Percentiles rank a stretch among this genome's conserved stretches.
Evolutionary conservation across 116 monocot species (phyloP).

Genomic region (Trichopus zeylanicus): DNA sequence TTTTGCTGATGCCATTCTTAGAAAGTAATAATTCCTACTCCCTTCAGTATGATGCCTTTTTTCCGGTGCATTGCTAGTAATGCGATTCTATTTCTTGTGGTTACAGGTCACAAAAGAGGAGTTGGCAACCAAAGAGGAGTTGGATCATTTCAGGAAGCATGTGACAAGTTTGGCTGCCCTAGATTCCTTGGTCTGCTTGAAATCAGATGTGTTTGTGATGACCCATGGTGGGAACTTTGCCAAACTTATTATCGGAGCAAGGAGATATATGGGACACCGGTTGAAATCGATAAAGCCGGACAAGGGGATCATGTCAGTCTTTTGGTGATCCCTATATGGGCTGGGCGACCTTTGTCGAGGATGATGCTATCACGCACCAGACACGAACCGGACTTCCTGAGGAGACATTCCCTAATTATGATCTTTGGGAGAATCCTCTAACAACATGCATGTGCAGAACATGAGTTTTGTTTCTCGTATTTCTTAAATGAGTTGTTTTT

Average conservation of each 20-base stretch:
- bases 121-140: slow-evolving; percentile 73
- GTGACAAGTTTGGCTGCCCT: slow-evolving; percentile 93
- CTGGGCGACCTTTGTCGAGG: slow-evolving; percentile 86
- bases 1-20: too few relatives aligned
- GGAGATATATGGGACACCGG: slow-evolving; percentile 81
- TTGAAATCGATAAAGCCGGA: slow-evolving; percentile 95
- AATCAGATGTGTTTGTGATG: slow-evolving; percentile 97
- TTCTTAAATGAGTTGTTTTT: too few relatives aligned
- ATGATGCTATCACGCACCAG: slow-evolving; percentile 81
- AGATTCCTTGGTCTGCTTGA: slow-evolving; percentile 89
- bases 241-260: slow-evolving; percentile 57
- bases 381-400: slow-evolving; percentile 93
- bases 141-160: slow-evolving; percentile 86
- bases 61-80: background rate
- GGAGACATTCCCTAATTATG: slow-evolving; percentile 81
- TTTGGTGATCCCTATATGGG: slow-evolving; percentile 96
- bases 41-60: too few relatives aligned
- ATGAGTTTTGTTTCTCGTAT: slow-evolving; percentile 32
- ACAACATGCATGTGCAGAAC: slow-evolving; percentile 97
- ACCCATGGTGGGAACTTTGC: slow-evolving; percentile 92
- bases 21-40: too few relatives aligned
- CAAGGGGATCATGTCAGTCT: slow-evolving; percentile 89
- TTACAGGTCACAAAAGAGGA: slow-evolving; percentile 87
- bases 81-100: background rate
- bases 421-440: slow-evolving; percentile 93